phyloP scores from a whole-genome alignment of 139 green algal species.

The Gonium pectorale region DNA sequence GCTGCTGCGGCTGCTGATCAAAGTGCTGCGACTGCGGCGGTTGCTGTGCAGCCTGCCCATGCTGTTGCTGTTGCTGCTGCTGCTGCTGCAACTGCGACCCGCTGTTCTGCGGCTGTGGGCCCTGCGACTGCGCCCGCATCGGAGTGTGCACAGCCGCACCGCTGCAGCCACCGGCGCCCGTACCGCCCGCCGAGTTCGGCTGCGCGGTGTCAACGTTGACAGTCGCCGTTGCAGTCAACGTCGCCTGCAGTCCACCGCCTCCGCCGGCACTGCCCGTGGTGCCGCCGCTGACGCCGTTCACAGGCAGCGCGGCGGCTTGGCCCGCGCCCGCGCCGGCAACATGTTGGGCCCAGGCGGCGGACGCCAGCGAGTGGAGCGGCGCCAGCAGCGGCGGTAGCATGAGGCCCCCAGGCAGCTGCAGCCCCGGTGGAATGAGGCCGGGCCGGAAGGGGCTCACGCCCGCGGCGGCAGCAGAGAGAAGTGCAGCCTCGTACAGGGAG shows the following conservation, averaged over 20 bases:
- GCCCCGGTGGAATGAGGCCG: background rate
- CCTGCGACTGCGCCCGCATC: too few species aligned
- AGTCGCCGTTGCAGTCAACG: too few species aligned
- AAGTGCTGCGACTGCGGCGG: background rate
- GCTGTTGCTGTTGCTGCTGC: background rate
- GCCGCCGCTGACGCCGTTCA: too few species aligned
- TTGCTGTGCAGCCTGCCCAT: background rate
- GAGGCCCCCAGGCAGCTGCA: slow-evolving; percentile 20
- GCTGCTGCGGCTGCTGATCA: background rate
- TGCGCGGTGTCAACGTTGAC: too few species aligned
- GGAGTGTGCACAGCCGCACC: too few species aligned
- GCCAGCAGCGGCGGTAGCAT: slow-evolving; percentile 3
- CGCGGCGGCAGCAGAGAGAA: background rate
- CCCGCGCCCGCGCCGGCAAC: too few species aligned
- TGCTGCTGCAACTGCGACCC: background rate
- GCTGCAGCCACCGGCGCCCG: too few species aligned
- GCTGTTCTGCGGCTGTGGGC: too few species aligned
- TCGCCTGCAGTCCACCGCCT: too few species aligned
- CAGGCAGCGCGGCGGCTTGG: too few species aligned
- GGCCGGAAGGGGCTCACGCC: background rate
- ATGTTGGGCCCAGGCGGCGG: slow-evolving; percentile 26
- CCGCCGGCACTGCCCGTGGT: too few species aligned
- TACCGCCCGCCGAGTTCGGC: too few species aligned
- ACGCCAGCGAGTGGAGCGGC: slow-evolving; percentile 9
- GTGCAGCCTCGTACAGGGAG: slow-evolving; percentile 10